Evolutionary conservation across 352 stramenopile species (phyloP).

Genomic region (Globisporangium echinulatum): DNA sequence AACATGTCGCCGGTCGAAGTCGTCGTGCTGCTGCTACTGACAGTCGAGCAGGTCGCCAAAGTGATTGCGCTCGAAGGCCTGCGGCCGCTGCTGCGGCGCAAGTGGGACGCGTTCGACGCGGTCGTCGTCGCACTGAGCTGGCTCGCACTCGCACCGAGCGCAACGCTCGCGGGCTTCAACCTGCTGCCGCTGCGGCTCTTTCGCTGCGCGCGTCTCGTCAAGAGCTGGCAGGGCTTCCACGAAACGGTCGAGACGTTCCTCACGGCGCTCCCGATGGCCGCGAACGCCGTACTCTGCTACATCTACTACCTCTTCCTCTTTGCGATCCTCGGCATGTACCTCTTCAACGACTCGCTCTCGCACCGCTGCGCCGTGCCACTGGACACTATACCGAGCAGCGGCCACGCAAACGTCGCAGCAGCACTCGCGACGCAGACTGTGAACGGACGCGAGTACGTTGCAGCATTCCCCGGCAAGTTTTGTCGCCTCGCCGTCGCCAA

Average conservation of each 20-base stretch:
- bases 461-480: slow-evolving; percentile 47
- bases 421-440: slow-evolving; percentile 13
- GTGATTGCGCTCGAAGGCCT: slow-evolving; percentile 59
- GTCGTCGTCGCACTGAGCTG: slow-evolving; percentile 54
- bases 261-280: slow-evolving; percentile 59
- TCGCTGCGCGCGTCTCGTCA: slow-evolving; percentile 58
- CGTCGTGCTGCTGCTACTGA: slow-evolving; percentile 57
- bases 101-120: slow-evolving; percentile 72
- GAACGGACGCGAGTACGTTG: slow-evolving; percentile 30
- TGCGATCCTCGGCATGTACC: slow-evolving; percentile 80
- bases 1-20: slow-evolving; percentile 56
- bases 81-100: slow-evolving; percentile 40
- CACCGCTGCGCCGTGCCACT: slow-evolving; percentile 47
- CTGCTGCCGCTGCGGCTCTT: slow-evolving; percentile 72
- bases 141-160: slow-evolving; percentile 40
- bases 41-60: slow-evolving; percentile 60
- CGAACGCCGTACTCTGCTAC: slow-evolving; percentile 70
- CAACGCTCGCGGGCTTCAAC: slow-evolving; percentile 52
- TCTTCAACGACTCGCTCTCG: slow-evolving; percentile 80
- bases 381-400: slow-evolving; percentile 16
- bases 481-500: slow-evolving; percentile 25
- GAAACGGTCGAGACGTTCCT: slow-evolving; percentile 78
- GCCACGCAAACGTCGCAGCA: neutral
- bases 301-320: slow-evolving; percentile 86
- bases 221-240: slow-evolving; percentile 69